Evolutionary conservation across 495 filamentous ascomycete genomes (phyloP).

Genomic region (Darksidea phi): DNA sequence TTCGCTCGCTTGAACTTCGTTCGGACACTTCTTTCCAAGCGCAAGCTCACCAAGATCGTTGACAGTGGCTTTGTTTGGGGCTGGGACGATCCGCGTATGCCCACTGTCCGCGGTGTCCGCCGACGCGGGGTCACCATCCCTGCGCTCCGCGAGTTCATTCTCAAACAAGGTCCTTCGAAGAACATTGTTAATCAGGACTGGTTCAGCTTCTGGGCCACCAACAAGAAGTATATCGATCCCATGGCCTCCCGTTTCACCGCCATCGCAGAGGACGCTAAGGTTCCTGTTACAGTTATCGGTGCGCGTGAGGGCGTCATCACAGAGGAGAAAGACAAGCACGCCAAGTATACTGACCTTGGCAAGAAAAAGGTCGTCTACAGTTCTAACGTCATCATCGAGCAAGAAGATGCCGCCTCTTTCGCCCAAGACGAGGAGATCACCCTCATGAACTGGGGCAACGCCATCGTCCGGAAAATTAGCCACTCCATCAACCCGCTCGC

Average conservation of each 20-base stretch:
- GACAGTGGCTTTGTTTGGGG: constrained; percentile 82
- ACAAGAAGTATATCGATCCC: constrained; percentile 94
- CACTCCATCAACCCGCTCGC: constrained; percentile 53
- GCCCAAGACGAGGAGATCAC: constrained; percentile 87
- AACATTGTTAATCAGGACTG: constrained; percentile 91
- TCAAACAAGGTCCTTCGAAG: constrained; percentile 86
- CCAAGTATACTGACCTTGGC: constrained; percentile 80
- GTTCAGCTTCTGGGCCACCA: constrained; percentile 87
- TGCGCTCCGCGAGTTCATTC: constrained; percentile 85
- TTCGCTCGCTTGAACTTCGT: constrained; percentile 97
- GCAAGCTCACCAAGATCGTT: constrained; percentile 92
- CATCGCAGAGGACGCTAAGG: constrained; percentile 63
- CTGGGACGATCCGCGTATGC: constrained; percentile 95
- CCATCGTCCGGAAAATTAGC: constrained; percentile 72
- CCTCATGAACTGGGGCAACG: constrained; percentile 95
- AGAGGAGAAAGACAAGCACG: constrained; percentile 78
- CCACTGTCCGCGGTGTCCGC: constrained; percentile 83
- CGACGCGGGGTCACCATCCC: constrained; percentile 88
- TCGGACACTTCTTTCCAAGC: constrained; percentile 84
- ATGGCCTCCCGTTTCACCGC: constrained; percentile 82
- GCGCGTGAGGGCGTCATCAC: constrained; percentile 63
- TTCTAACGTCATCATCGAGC: constrained; percentile 71
- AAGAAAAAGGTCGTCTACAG: constrained; percentile 81
- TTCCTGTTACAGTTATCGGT: constrained; percentile 67
- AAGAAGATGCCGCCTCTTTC: constrained; percentile 80